A percentile compares a stretch with the other conserved stretches of the same genome.
Conservation (phyloP, 2,329 filamentous ascomycete genomes). For the Elsinoe arachidis region DNA sequence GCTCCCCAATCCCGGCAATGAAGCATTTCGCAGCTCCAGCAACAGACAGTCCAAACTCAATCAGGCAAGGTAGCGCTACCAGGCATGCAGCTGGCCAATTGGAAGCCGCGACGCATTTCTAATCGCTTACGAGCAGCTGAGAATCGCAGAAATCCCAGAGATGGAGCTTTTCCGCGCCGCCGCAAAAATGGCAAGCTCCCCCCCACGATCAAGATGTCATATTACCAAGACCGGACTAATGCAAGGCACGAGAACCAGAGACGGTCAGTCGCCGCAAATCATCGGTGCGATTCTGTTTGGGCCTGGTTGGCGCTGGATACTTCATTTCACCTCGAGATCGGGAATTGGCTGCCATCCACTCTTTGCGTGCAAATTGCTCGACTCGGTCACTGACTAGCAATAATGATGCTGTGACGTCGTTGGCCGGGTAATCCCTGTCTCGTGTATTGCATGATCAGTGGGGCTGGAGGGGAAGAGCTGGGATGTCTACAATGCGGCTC, state of each 20-base stretch:
- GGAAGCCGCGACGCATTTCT: not conserved
- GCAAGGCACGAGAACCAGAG: conserved; percentile 1
- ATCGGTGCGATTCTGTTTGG: not conserved
- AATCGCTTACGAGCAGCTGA: conserved; percentile 10
- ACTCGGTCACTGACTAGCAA: conserved; percentile 1
- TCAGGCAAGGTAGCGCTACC: not conserved
- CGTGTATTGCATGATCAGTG: not conserved
- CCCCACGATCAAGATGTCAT: not conserved
- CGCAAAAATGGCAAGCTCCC: not conserved
- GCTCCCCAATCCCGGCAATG: not conserved
- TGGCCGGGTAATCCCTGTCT: conserved; percentile 6
- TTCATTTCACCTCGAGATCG: conserved; percentile 9
- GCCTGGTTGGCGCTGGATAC: not conserved
- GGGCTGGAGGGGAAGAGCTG: not conserved
- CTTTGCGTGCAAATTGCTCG: not conserved
- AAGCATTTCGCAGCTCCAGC: conserved; percentile 8
- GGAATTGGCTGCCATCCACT: conserved; percentile 4
- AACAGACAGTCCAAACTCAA: not conserved
- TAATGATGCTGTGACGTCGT: conserved; percentile 3
- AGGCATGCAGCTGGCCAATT: not conserved
- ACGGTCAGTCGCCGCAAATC: not conserved
- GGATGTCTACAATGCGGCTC: not conserved
- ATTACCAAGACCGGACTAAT: conserved; percentile 1
- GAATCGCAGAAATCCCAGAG: not conserved
- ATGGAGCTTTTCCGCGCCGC: not conserved